phyloP scores from a whole-genome alignment of 2,329 filamentous ascomycete species.

The Penicillium sp. region DNA sequence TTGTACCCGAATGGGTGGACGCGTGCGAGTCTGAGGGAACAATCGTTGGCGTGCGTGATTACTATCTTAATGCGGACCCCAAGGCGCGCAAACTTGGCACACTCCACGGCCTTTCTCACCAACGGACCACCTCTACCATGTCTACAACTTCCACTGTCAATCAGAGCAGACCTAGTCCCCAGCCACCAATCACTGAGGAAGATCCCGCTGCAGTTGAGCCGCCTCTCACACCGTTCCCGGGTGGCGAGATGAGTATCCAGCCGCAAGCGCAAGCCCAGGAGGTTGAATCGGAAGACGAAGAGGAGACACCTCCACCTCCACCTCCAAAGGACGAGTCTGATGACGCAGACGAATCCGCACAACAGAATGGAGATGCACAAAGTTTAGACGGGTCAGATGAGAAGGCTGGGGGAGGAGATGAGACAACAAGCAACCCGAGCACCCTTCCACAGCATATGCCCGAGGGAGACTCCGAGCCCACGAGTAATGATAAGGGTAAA shows the following conservation, averaged over 20 bases:
- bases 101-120: slow-evolving; percentile 42
- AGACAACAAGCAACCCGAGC: slow-evolving; percentile 34
- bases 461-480: slow-evolving; percentile 29
- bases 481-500: slow-evolving; percentile 35
- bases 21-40: slow-evolving; percentile 93
- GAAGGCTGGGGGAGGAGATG: slow-evolving; percentile 28
- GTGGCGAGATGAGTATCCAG: slow-evolving; percentile 37
- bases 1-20: slow-evolving; percentile 95
- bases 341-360: slow-evolving; percentile 28
- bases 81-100: slow-evolving; percentile 60
- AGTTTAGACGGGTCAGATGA: slow-evolving; percentile 15
- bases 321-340: slow-evolving; percentile 39
- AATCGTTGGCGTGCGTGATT: slow-evolving; percentile 92
- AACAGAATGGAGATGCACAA: slow-evolving; percentile 29
- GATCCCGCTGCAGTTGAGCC: slow-evolving; percentile 36
- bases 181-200: slow-evolving; percentile 29
- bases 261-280: slow-evolving; percentile 38
- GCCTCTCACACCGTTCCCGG: slow-evolving; percentile 44
- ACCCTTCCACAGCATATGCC: slow-evolving; percentile 33
- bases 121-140: slow-evolving; percentile 39
- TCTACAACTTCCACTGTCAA: slow-evolving; percentile 37
- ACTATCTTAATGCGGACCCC: slow-evolving; percentile 88
- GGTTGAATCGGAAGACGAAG: slow-evolving; percentile 36
- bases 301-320: slow-evolving; percentile 35
- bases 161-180: slow-evolving; percentile 34